These are phyloP conservation scores for Thelonectria rubi DNA, from an alignment of 2,329 filamentous ascomycete species.

Conservation along the genomic window DNA sequence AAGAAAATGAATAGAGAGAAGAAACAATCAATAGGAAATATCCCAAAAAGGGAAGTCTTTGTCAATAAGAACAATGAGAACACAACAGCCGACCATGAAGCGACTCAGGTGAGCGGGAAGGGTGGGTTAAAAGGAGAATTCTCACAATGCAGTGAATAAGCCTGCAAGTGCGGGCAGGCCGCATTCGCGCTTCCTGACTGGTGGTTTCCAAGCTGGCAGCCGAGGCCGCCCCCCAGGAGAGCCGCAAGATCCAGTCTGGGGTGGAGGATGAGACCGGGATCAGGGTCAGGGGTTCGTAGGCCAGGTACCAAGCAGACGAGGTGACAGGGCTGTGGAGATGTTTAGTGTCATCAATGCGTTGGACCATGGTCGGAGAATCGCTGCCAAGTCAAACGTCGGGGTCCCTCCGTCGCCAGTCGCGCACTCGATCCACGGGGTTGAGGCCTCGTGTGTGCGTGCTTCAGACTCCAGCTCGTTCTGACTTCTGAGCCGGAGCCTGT, in stretches of 20 bases:
- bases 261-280: slow-evolving; percentile 37
- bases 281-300: slow-evolving; percentile 32
- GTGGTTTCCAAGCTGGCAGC: slow-evolving; percentile 36
- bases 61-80: slow-evolving; percentile 41
- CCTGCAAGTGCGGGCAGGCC: slow-evolving; percentile 9
- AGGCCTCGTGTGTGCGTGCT: slow-evolving; percentile 10
- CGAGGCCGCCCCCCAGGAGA: slow-evolving; percentile 31
- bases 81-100: slow-evolving; percentile 37
- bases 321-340: slow-evolving; percentile 30
- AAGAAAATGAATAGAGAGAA: slow-evolving; percentile 32
- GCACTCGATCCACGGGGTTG: slow-evolving; percentile 3
- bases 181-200: slow-evolving; percentile 30
- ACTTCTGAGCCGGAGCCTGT: slow-evolving; percentile 7
- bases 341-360: slow-evolving; percentile 36
- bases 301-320: slow-evolving; percentile 18
- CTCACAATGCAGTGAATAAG: slow-evolving; percentile 31
- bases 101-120: slow-evolving; percentile 34
- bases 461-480: slow-evolving; percentile 11
- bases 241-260: slow-evolving; percentile 44
- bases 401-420: slow-evolving; percentile 10
- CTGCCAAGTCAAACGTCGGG: slow-evolving; percentile 41
- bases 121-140: slow-evolving; percentile 42
- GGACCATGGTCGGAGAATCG: slow-evolving; percentile 33
- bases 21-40: slow-evolving; percentile 34
- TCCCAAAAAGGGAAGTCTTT: slow-evolving; percentile 40